Evolutionary conservation across 208 protist species (phyloP), one percentile per base, ranked within the genome.

Genomic region (Hexamita inflata): DNA sequence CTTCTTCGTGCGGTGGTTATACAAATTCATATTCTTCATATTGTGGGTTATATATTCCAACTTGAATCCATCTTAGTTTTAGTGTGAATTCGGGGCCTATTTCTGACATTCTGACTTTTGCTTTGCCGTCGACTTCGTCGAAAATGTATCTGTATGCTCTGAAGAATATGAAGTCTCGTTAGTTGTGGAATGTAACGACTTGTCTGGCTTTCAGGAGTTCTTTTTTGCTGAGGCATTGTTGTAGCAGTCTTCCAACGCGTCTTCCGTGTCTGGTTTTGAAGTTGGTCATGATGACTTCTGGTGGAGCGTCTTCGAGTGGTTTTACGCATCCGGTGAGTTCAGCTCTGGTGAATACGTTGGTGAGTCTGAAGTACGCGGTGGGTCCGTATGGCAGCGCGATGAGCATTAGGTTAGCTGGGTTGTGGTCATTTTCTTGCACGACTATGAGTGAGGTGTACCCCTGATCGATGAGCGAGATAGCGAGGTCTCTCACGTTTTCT

Each of bases 111-210:
- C 64, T 35, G 2, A n/a, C 64, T n/a, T 45, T 70, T 32, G 7
- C n/a, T 38, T 7, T 45, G 11, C 42, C 38, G 11, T 70, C 9
- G 4, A 28, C 15, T 29, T 40, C 28, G 11, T 13, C 35, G 38
- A 70, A 70, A 38, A 49, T n/a, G n/a, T 70, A 70, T 40, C 64
- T 40, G n/a, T 70, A 70, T n/a, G 64, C 64, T n/a, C 64, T 40
- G 11, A 70, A 45, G 35, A 70, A 70, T n/a, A 70, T 70, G n/a
- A 45, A 45, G 35, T 70, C 64, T 11, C 64, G 9, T 34, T 70
- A 38, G n/a, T 70, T 70, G 42, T 70, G 64, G 38, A 70, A 70
- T n/a, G 64, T 70, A n/a, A 70, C 38, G 7, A 70, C 64, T 38
- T 70, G 35, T n/a, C 40, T n/a, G 4, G 64, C 64, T 38, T 45